These are phyloP conservation scores for Rhodotorula sp. DNA, from an alignment of 1,284 basidiomycete species.

Conservation along the genomic window DNA sequence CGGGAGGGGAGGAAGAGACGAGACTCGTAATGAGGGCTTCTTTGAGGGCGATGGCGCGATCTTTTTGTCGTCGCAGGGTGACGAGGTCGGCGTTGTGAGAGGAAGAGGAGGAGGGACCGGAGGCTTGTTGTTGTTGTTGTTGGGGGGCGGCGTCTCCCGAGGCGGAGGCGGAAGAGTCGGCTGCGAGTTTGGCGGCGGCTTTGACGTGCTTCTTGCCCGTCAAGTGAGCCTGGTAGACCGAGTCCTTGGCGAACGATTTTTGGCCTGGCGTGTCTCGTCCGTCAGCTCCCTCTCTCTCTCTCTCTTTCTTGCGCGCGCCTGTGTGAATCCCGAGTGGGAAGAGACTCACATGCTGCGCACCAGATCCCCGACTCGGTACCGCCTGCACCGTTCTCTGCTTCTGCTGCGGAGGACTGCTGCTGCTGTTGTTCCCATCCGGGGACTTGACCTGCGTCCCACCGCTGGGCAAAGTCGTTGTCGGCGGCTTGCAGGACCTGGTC, in stretches of 20 bases:
- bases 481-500: conserved; percentile 66
- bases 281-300: too few species aligned
- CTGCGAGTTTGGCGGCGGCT: conserved; percentile 64
- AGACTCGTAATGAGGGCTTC: conserved; percentile 71
- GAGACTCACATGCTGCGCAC: conserved; percentile 87
- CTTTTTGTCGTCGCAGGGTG: conserved; percentile 58
- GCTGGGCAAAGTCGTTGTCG: conserved; percentile 67
- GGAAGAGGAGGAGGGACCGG: conserved; percentile 37
- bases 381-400: conserved; percentile 42
- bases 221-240: conserved; percentile 94
- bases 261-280: conserved; percentile 60
- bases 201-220: conserved; percentile 94
- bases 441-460: conserved; percentile 77
- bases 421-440: conserved; percentile 62
- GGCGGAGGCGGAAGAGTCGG: conserved; percentile 39
- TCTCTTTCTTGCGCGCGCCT: not conserved
- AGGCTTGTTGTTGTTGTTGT: conserved; percentile 38
- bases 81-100: conserved; percentile 36
- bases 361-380: conserved; percentile 69
- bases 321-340: too few species aligned
- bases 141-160: too few species aligned
- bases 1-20: not conserved
- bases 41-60: conserved; percentile 67
- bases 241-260: conserved; percentile 92
- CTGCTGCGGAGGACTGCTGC: conserved; percentile 59